Base-by-base conservation (phyloP, 768 basidiomycete species). In the Mycena polygramma region DNA sequence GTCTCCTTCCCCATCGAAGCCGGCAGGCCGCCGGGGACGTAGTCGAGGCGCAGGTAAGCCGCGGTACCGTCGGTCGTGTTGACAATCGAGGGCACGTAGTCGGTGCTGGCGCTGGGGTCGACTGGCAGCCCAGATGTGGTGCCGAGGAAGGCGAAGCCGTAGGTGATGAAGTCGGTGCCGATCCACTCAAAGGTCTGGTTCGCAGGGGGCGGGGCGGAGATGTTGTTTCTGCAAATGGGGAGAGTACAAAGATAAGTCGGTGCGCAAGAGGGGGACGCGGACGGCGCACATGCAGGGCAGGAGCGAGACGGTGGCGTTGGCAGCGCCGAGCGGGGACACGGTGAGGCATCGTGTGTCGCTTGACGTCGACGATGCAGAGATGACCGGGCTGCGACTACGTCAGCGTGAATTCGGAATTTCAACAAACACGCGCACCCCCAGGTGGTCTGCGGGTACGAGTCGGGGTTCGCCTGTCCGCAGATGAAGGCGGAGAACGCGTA, bases 141-240 rank as follows among this genome's bases (percentile, higher is more conserved):
- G 14, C 64, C 55, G 15, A 66, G 8, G 64, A 66, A 66, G 43
- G 35, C 64, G 37, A 52, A 58, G 10, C 64, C 55, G 64, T 66
- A 66, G 13, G 55, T 66, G 64, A 66, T 26, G 48, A 48, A 66
- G 30, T n/a, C 37, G n/a, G 64, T 66, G 1, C 46, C 48, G 46
- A 66, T 41, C 64, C 64, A 66, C 36, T 66, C n/a, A 35, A 66
- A 66, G 4, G 30, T 66, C 35, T 66, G 64, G 20, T 45, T 57
- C 45, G 55, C 30, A 30, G 26, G 15, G 20, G 64, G 64, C 30
- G 36, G 11, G 13, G 22, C 8, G n/a, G 43, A 37, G 17, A 66
- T 24, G 55, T 46, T 53, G 45, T 24, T 57, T 22, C 55, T 58
- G 17, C n/a, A 1, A 54, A 30, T 30, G 17, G 17, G 30, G 5